Base-by-base conservation (phyloP, 345 rosid genomes). In the Brassica nigra region DNA sequence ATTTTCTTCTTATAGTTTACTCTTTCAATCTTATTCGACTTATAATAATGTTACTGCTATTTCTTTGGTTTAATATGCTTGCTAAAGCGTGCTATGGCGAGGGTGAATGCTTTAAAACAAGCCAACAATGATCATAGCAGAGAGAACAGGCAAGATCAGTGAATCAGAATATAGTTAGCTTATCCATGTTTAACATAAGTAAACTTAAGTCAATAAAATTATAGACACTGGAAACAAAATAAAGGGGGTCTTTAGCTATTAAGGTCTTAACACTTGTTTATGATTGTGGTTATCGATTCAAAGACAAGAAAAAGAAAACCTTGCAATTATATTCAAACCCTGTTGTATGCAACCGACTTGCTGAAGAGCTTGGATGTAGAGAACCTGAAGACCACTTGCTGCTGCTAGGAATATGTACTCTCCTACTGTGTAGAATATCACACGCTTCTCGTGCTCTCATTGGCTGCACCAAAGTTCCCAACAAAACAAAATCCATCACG, bases 321-420 rank as follows among this genome's bases (percentile, higher is more conserved):
- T 47, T 16, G 55, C 31, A 0, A n/a, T 16, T 75, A 55, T 23
- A 59, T 73, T 91, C 86, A 93, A 80, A 91, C 99, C 73, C 98
- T 86, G 83, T 87, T 91, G 88, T 91, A 93, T 39, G 90, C 95
- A 59, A 91, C 91, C 8, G 97, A 89, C 83, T 91, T 90, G 93
- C 96, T 95, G 84, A 95, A 95, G 82, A 95, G 99, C 76, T 85
- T 94, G 96, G 68, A 91, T 88, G 78, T 89, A 93, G 1, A 88
- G 55, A 4, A 90, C 97, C 61, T 93, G 98, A 84, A 95, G 89
- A 0, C 85, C 74, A 74, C 99, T 95, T 2, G 85, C 90, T 66
- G 75, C 71, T 27, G 89, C 95, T 18, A 18, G 18, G 18, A 18
- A 18, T 18, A 18, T 18, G 18, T 18, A 18, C 18, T 18, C 18